Evolutionary conservation across 1,139 yeast genomes (phyloP).

Genomic region (Blastobotrys persicus): DNA sequence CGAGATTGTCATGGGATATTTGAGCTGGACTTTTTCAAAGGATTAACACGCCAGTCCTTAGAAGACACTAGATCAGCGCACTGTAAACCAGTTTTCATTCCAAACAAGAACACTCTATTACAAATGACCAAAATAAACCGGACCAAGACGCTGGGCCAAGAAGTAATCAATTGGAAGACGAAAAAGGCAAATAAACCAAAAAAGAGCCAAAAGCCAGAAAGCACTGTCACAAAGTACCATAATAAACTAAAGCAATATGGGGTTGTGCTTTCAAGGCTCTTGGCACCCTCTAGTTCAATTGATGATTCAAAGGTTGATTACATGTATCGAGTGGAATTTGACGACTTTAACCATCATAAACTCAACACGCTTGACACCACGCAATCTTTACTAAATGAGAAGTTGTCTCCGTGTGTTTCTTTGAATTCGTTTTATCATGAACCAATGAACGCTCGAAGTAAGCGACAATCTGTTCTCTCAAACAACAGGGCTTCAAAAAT

Average conservation of each 20-base stretch:
- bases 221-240: neutral
- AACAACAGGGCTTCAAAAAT: neutral
- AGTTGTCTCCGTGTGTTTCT: neutral
- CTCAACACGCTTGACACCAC: neutral
- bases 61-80: conserved; percentile 11
- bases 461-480: neutral
- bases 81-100: conserved; percentile 14
- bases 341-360: neutral
- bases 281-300: neutral
- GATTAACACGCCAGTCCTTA: conserved; percentile 18
- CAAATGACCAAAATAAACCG: conserved; percentile 10
- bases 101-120: conserved; percentile 8
- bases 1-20: conserved; percentile 22
- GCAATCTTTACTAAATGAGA: neutral
- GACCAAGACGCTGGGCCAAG: conserved; percentile 6
- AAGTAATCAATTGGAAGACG: conserved; percentile 12
- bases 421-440: conserved; percentile 1
- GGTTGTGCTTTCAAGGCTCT: neutral
- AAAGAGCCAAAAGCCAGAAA: neutral
- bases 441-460: neutral
- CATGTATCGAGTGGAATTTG: conserved; percentile 1
- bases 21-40: conserved; percentile 23
- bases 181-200: neutral
- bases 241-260: neutral
- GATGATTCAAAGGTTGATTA: conserved; percentile 5